Evolutionary conservation across 768 basidiomycete species (phyloP).

Genomic region (Galerina sulciceps): DNA sequence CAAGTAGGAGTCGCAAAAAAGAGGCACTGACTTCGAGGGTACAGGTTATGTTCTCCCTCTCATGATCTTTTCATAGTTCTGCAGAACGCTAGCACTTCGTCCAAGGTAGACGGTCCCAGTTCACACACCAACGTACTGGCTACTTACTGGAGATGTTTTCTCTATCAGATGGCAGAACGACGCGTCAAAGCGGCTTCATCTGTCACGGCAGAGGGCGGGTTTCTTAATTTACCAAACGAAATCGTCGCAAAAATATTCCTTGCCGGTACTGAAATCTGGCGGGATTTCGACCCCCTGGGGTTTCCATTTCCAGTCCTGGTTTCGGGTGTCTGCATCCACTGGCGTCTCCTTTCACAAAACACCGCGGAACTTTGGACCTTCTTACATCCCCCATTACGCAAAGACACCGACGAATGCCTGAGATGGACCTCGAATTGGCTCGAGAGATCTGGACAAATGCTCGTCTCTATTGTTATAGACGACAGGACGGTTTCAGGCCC

Average conservation of each 20-base stretch:
- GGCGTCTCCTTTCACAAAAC: not conserved
- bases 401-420: conserved; percentile 1
- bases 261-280: conserved; percentile 7
- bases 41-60: too few species aligned
- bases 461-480: conserved; percentile 21
- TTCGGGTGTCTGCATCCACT: conserved; percentile 1
- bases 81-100: too few species aligned
- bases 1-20: too few species aligned
- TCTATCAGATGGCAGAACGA: too few species aligned
- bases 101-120: too few species aligned
- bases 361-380: conserved; percentile 3
- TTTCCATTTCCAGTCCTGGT: conserved; percentile 3
- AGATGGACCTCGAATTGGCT: conserved; percentile 19
- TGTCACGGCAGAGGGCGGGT: too few species aligned
- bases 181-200: too few species aligned
- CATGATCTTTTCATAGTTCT: too few species aligned
- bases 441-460: conserved; percentile 13
- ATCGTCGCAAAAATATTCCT: conserved; percentile 12
- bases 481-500: not conserved
- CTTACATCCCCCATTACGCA: not conserved
- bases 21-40: too few species aligned
- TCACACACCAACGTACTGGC: too few species aligned
- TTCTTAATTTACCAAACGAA: conserved; percentile 9
- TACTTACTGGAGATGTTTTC: too few species aligned
- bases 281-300: not conserved